Base-by-base conservation (phyloP, 192 early-diverging fungal genomes). In the Backusella tuberculispora region DNA sequence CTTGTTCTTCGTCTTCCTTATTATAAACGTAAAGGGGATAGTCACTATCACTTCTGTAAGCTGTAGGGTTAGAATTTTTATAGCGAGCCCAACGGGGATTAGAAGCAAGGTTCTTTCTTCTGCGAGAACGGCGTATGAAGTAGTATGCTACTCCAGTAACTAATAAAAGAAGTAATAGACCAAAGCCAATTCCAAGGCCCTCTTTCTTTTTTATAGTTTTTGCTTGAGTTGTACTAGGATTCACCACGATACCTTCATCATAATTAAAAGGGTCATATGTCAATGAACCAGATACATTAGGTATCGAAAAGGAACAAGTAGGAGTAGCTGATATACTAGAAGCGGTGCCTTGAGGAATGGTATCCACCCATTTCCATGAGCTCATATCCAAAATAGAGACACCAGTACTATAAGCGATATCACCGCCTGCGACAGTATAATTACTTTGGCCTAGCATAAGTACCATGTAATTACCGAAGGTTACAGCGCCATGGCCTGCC, bases 51-150 rank as follows among this genome's bases (percentile, higher is more conserved):
- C 63, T 65, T 60, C 53, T 60, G 13, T 64, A 46, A n/a, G 44
- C 37, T 4, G 38, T 65, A 5, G n/a, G 14, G 8, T 56, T 42
- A 21, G 46, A 10, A 4, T 60, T 60, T 5, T 15, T 29, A n/a
- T 64, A 41, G 9, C 53, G 26, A 19, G 72, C 26, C 78, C 78
- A 80, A n/a, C 74, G 63, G 19, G 78, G 78, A 43, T 77, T 77
- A 6, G 48, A 29, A 34, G 70, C 50, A 29, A 65, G 40, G 0
- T 50, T 46, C 71, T 76, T 80, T 46, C 53, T 63, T 17, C 67
- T 66, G 5, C 64, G 46, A 21, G 47, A 63, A 40, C 66, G 69
- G 6, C 64, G 56, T 0, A 48, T 34, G 67, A 71, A 71, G n/a
- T 68, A 63, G 17, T 45, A 80, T 7, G 66, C 37, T 12, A 37